Evolutionary conservation across 2,329 filamentous ascomycete species (phyloP), one percentile per base, ranked within the genome.

Genomic region (Trichoderma pleuroti): DNA sequence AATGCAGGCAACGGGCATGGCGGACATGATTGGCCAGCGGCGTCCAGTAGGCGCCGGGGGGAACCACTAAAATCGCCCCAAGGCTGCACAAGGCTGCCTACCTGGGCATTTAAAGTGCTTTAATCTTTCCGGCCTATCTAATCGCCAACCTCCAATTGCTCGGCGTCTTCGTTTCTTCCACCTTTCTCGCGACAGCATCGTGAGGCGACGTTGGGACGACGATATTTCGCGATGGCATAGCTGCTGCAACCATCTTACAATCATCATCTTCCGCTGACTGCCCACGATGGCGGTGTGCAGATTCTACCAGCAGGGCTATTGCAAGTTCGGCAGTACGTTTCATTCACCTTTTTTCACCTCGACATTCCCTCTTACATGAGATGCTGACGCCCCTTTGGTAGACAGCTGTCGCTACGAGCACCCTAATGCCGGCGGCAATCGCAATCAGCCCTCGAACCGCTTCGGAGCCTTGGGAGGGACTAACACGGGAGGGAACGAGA

Each of bases 351-450:
- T 21, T 9, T 16, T 8, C 2, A 34, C 24, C 10, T 26, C 28
- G 16, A 26, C 11, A 34, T 61, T 11, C 8, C 4, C 8, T 59
- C 56, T 14, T 52, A 46, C 14, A 46, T 28, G 61, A 49, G 63
- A 28, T 36, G 21, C 56, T 68, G 62, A 71, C 32, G 9, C 14
- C 9, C 9, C n/a, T 49, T 26, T 49, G 7, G 26, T 39, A 89
- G 87, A 81, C 60, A 82, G 77, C 62, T 90, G 87, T 76, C 82
- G 84, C 69, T 87, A 85, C 75, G 86, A 89, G 70, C 86, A 89
- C 74, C 85, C 81, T 72, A 75, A 72, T 66, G 84, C 77, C n/a
- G 78, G 77, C 34, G 75, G 72, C 65, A 76, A 75, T 71, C 77
- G 79, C 56, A 82, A 79, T 66, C 78, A 80, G 73, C 65, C 75